A percentile compares a stretch with the other conserved stretches of the same genome.
Conservation (phyloP, 2,329 filamentous ascomycete species). For the Cladosporium sp. region DNA sequence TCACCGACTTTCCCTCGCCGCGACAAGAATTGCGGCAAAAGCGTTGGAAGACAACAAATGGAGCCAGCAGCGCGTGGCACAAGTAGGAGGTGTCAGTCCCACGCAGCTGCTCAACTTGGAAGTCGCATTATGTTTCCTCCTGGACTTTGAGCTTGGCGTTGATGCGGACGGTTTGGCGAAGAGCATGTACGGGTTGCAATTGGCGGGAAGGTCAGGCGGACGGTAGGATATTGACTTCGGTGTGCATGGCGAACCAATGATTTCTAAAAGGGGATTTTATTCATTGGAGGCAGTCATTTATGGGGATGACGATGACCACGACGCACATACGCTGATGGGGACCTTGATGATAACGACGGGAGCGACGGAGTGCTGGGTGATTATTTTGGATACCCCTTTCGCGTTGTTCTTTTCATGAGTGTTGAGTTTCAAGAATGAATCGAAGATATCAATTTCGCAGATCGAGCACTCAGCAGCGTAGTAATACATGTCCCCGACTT, state of each 20-base stretch:
- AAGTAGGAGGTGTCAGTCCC: slow-evolving; percentile 82
- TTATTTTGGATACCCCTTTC: slow-evolving; percentile 5
- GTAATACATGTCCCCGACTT: no score
- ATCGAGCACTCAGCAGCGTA: no score
- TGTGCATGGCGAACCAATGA: no score
- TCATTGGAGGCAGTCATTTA: not conserved
- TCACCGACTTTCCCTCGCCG: slow-evolving; percentile 79
- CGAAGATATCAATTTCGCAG: no score
- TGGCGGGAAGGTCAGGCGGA: slow-evolving; percentile 21
- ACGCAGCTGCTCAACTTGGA: slow-evolving; percentile 78
- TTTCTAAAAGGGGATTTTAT: not conserved
- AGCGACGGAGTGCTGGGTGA: not conserved
- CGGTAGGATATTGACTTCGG: not conserved
- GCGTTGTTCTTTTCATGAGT: not conserved
- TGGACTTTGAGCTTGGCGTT: slow-evolving; percentile 68
- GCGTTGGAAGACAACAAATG: slow-evolving; percentile 90
- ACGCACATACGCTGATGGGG: not conserved
- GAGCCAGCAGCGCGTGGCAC: slow-evolving; percentile 75
- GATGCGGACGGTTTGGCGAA: slow-evolving; percentile 28
- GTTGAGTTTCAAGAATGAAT: not conserved
- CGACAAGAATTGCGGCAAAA: slow-evolving; percentile 85
- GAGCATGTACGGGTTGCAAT: slow-evolving; percentile 32
- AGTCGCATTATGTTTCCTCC: slow-evolving; percentile 65
- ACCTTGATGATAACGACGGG: not conserved
- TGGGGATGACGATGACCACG: not conserved